Base-by-base conservation (phyloP, 2,329 filamentous ascomycete genomes). In the Neocatenulostroma microsporum region DNA sequence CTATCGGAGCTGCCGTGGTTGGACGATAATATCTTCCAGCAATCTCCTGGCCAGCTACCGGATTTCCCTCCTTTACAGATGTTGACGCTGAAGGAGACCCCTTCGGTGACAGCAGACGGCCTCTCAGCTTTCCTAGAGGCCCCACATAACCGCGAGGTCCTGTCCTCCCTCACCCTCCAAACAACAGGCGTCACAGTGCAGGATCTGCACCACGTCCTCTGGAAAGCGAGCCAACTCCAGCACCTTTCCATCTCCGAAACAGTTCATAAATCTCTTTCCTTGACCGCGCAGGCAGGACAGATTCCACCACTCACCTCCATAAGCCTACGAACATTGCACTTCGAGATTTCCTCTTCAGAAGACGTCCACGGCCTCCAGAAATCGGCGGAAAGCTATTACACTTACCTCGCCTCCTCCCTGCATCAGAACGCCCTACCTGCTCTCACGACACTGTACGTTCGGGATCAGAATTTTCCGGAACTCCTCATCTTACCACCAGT, bases 341-440 rank as follows among this genome's bases (percentile, higher is more conserved):
- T 80, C 56, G 89, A 95, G 61, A 84, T 96, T 55, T 81, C 76
- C 9, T 72, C 77, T 3, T 67, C 68, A 8, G 63, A 74, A 3
- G 65, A 74, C 1, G 74, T 77, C 15, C 70, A 78, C 9, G 82
- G 76, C 42, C 62, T 66, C 9, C 58, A 73, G 34, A 67, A 70
- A 33, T 67, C 72, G 1, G 63, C 68, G 5, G 62, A 66, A 18
- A 73, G 71, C 13, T 93, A 94, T 64, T 94, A 95, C 61, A 75
- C 77, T 42, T 94, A 94, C 61, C 75, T 96, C 14, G 80, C 85
- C 18, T 75, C 75, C n/a, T 94, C 85, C 0, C 74, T 96, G 21
- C 76, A 91, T 42, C 74, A 78, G 12, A 82, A 81, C 44, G 74
- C 77, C 6, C 71, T 96, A 6, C 86, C 87, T 1, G 74, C 73